Conservation (phyloP, 164 flowering plant genomes). For the Euptelea pleiosperma region DNA sequence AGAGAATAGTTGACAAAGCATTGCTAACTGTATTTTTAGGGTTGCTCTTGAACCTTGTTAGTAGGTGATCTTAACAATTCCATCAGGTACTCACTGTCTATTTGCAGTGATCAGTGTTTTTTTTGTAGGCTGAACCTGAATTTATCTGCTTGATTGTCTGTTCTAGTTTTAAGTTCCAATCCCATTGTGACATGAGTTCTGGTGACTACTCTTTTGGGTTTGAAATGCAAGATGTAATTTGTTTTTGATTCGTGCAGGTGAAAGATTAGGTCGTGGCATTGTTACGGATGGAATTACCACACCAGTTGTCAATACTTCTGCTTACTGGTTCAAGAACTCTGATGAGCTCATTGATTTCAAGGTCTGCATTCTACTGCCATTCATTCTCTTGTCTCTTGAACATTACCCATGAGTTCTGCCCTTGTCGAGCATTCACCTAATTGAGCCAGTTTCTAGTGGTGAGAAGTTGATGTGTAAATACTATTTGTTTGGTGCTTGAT, state of each 20-base stretch:
- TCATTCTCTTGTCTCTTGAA: not conserved
- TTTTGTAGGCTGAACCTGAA: not conserved
- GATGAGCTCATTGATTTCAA: slow-evolving; percentile 88
- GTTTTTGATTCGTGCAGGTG: slow-evolving; percentile 47
- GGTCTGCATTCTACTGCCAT: slow-evolving; percentile 32
- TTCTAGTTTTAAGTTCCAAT: not conserved
- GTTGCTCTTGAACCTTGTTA: too few relatives aligned
- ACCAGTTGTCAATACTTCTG: slow-evolving; percentile 89
- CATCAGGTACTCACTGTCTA: too few relatives aligned
- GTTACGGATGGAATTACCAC: slow-evolving; percentile 92
- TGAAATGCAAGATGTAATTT: not conserved
- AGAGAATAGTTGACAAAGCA: too few relatives aligned
- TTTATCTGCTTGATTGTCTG: not conserved
- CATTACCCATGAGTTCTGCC: too few relatives aligned
- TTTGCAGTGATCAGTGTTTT: not conserved
- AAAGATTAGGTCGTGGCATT: slow-evolving; percentile 85
- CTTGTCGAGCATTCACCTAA: too few relatives aligned
- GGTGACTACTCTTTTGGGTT: not conserved
- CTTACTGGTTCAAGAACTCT: slow-evolving; percentile 85
- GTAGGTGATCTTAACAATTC: too few relatives aligned
- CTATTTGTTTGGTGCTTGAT: too few relatives aligned
- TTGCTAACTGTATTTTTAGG: too few relatives aligned
- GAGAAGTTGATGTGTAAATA: too few relatives aligned
- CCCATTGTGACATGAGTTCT: not conserved
- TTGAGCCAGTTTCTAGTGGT: too few relatives aligned